phyloP scores from a whole-genome alignment of 2,329 filamentous ascomycete genomes.

The Sporothrix pallida region DNA sequence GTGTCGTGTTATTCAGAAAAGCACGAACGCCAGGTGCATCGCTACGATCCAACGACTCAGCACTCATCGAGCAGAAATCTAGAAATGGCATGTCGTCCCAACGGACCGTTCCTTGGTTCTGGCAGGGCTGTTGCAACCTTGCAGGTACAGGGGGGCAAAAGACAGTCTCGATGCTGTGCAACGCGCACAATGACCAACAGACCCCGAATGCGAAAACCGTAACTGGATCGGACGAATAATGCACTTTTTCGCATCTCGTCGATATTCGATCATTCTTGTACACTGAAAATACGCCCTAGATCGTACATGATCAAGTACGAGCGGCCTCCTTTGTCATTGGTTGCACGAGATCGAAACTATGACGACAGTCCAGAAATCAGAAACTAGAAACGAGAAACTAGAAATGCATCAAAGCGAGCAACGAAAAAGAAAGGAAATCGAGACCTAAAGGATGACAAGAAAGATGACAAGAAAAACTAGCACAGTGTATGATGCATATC shows the following conservation, averaged over 20 bases:
- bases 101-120: conserved; percentile 10
- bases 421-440: not conserved
- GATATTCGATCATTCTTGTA: not conserved
- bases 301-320: not conserved
- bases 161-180: not conserved
- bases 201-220: not conserved
- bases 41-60: too few species aligned
- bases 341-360: not conserved
- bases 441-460: not conserved
- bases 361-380: conserved; percentile 8
- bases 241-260: not conserved
- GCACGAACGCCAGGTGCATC: not conserved
- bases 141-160: not conserved
- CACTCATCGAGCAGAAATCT: too few species aligned
- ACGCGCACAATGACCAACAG: not conserved
- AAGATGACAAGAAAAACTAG: not conserved
- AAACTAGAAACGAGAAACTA: not conserved
- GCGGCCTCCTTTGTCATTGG: conserved; percentile 17
- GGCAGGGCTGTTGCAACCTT: conserved; percentile 13
- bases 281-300: not conserved
- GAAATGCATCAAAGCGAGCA: conserved; percentile 12
- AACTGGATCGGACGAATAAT: not conserved
- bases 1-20: not conserved
- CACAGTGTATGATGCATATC: not conserved
- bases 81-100: not conserved